Evolutionary conservation across 129 eudicot species (phyloP).

Genomic region (Oenanthe sinensis): DNA sequence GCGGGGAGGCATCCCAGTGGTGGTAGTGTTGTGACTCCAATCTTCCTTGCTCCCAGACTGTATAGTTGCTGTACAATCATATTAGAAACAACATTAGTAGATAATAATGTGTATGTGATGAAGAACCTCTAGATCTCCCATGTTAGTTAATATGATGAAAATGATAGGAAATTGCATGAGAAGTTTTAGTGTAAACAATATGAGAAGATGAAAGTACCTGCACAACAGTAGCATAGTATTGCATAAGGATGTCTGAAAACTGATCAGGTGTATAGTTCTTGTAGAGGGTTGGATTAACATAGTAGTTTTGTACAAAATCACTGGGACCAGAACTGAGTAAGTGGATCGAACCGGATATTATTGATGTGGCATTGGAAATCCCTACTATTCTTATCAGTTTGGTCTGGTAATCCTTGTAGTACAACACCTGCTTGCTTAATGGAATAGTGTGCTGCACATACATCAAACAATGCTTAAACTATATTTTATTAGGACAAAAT

Average conservation of each 20-base stretch:
- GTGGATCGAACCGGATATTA: slow-evolving; percentile 58
- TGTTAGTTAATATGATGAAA: not conserved
- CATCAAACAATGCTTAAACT: not conserved
- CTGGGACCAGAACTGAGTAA: slow-evolving; percentile 77
- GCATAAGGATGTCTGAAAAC: slow-evolving; percentile 61
- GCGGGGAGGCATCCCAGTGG: slow-evolving; percentile 94
- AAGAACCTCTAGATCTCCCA: not conserved
- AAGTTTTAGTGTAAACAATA: not conserved
- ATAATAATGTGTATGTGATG: not conserved
- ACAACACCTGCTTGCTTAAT: slow-evolving; percentile 60
- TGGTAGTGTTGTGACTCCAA: slow-evolving; percentile 85
- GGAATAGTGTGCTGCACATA: slow-evolving; percentile 45
- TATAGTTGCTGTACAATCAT: slow-evolving; percentile 47
- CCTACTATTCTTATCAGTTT: slow-evolving; percentile 51
- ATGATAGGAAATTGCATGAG: not conserved
- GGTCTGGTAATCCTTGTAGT: slow-evolving; percentile 72
- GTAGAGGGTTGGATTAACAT: slow-evolving; percentile 77
- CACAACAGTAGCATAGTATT: slow-evolving; percentile 45
- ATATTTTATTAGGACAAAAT: not conserved
- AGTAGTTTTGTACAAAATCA: slow-evolving; percentile 83
- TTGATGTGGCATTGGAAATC: slow-evolving; percentile 59
- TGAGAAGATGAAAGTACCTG: slow-evolving; percentile 29
- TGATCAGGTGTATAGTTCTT: slow-evolving; percentile 59
- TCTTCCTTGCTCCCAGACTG: slow-evolving; percentile 72
- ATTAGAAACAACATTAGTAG: not conserved